Conservation (phyloP, 768 basidiomycete species). For the Calocera viscosa region DNA sequence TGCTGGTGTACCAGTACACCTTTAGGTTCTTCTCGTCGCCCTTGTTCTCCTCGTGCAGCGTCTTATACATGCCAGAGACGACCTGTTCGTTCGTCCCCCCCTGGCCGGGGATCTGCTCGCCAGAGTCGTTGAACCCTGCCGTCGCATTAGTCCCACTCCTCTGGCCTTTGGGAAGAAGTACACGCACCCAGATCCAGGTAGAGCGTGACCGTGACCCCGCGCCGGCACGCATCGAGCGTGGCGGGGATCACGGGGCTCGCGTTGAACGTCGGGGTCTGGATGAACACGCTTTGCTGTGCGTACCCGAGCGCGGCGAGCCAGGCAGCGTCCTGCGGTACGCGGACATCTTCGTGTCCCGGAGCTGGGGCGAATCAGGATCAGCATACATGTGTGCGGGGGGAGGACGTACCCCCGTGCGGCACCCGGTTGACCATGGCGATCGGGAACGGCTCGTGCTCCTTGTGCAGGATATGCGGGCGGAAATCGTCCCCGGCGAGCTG, state of each 20-base stretch:
- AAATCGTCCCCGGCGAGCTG: conserved; percentile 35
- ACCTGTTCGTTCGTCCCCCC: conserved; percentile 66
- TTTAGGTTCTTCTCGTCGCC: conserved; percentile 36
- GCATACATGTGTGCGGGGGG: not conserved
- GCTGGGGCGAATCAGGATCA: conserved; percentile 18
- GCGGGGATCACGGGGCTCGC: conserved; percentile 49
- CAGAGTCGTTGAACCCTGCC: conserved; percentile 38
- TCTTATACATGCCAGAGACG: conserved; percentile 43
- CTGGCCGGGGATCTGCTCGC: conserved; percentile 52
- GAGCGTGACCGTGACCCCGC: conserved; percentile 48
- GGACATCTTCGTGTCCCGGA: conserved; percentile 32
- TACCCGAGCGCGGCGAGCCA: conserved; percentile 53
- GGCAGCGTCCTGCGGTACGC: conserved; percentile 51
- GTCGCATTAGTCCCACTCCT: not conserved
- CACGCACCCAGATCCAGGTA: conserved; percentile 43
- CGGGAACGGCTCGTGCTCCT: conserved; percentile 43
- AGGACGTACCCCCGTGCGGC: conserved; percentile 40
- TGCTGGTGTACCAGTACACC: conserved; percentile 50
- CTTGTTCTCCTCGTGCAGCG: conserved; percentile 34
- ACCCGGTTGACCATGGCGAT: conserved; percentile 54
- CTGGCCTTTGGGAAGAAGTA: conserved; percentile 34
- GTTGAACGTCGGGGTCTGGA: conserved; percentile 63
- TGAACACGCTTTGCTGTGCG: conserved; percentile 49
- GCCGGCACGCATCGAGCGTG: conserved; percentile 45
- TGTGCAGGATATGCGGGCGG: conserved; percentile 48